Percentiles rank a stretch among this genome's conserved stretches.
These are phyloP conservation scores for Mycocentrospora acerina DNA, from an alignment of 2,329 filamentous ascomycete genomes.

Conservation along the genomic window DNA sequence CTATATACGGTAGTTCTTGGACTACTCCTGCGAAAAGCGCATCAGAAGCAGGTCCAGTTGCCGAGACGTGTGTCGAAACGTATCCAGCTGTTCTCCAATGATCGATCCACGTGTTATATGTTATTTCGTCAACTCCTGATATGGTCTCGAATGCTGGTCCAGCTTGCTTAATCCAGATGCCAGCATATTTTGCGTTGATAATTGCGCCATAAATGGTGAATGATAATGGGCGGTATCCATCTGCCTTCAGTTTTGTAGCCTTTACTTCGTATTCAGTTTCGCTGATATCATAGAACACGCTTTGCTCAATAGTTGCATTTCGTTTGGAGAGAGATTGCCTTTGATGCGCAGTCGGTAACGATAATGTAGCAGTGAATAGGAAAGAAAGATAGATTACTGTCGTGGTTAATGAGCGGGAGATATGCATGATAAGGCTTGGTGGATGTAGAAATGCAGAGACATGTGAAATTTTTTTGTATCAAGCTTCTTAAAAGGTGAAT, in stretches of 20 bases:
- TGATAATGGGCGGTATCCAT: conserved; percentile 17
- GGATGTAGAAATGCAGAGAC: no score
- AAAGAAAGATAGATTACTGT: no score
- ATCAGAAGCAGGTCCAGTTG: conserved; percentile 16
- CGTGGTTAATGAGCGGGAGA: no score
- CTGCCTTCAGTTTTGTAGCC: conserved; percentile 12
- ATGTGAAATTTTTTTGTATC: no score
- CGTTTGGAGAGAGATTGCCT: conserved; percentile 12
- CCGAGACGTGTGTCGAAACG: conserved; percentile 24
- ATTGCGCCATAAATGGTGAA: conserved; percentile 17
- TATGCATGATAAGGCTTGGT: no score
- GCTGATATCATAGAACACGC: conserved; percentile 11
- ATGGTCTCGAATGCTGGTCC: conserved; percentile 18
- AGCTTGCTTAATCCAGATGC: conserved; percentile 18
- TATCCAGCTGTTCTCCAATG: conserved; percentile 16
- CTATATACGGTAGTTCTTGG: conserved; percentile 10
- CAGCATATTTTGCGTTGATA: conserved; percentile 16
- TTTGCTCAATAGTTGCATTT: conserved; percentile 12
- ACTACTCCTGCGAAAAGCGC: conserved; percentile 24
- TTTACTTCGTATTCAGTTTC: conserved; percentile 3
- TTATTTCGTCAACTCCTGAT: conserved; percentile 11
- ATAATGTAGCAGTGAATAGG: no score
- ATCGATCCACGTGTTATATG: conserved; percentile 20
- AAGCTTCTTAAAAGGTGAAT: no score
- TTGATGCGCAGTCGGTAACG: no score